Evolutionary conservation across 805 yeast genomes (phyloP).

Genomic region (Saccharomycopsis fodiens): DNA sequence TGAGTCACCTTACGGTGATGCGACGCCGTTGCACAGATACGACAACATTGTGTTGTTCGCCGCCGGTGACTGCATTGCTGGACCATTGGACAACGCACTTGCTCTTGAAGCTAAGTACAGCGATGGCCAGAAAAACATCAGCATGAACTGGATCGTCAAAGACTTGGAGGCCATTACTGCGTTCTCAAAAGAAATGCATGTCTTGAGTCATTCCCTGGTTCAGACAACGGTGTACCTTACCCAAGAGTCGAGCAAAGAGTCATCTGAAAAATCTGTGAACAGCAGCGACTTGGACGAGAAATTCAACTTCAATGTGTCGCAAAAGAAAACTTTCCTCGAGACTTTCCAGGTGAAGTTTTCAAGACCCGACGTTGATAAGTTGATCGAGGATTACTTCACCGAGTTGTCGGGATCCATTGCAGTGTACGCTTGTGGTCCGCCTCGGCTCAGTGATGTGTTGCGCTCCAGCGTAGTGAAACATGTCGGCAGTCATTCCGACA

Average conservation of each 20-base stretch:
- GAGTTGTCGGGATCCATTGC: conserved; percentile 38
- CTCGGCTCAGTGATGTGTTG: conserved; percentile 46
- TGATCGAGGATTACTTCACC: conserved; percentile 32
- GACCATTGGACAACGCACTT: conserved; percentile 36
- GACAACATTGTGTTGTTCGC: conserved; percentile 36
- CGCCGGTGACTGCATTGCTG: conserved; percentile 49
- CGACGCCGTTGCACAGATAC: conserved; percentile 32
- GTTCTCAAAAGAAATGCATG: conserved; percentile 37
- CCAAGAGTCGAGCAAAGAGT: conserved; percentile 23
- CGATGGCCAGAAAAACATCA: conserved; percentile 27
- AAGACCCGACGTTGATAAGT: conserved; percentile 38
- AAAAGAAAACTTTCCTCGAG: conserved; percentile 24
- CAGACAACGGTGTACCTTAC: conserved; percentile 33
- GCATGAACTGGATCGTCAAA: conserved; percentile 58
- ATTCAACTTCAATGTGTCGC: background rate
- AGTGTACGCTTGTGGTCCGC: conserved; percentile 59
- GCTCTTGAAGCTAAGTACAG: conserved; percentile 22
- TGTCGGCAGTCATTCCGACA: conserved; percentile 33
- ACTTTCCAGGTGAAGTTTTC: conserved; percentile 28
- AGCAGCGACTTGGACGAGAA: background rate
- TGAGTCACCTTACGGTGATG: conserved; percentile 61
- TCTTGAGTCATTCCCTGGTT: conserved; percentile 24
- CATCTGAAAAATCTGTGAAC: background rate
- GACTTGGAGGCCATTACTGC: conserved; percentile 41
- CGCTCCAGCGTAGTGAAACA: conserved; percentile 39